Conservation (phyloP, 352 stramenopile genomes). For the Phytophthora agathidicida region DNA sequence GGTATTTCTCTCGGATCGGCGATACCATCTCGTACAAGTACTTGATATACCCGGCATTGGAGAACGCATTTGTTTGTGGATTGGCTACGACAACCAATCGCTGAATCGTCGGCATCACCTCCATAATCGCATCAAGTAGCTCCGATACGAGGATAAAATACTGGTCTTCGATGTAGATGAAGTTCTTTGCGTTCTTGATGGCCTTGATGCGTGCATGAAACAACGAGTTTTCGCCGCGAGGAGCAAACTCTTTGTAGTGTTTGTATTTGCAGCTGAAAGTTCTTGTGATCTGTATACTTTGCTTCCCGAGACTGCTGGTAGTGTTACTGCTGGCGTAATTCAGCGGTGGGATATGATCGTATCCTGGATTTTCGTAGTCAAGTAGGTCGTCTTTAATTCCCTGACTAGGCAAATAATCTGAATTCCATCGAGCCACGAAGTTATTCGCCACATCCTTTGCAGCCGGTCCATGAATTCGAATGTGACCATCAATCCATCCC, state of each 20-base stretch:
- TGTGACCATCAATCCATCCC: slow-evolving; percentile 62
- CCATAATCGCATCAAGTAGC: slow-evolving; percentile 34
- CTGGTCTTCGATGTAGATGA: slow-evolving; percentile 33
- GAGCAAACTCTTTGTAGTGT: slow-evolving; percentile 27
- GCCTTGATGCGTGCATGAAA: slow-evolving; percentile 29
- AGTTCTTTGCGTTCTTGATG: slow-evolving; percentile 34
- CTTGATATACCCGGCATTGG: slow-evolving; percentile 45
- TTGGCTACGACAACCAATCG: slow-evolving; percentile 53
- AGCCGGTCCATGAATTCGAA: slow-evolving; percentile 53
- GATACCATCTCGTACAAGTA: slow-evolving; percentile 61
- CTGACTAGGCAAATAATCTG: slow-evolving; percentile 28
- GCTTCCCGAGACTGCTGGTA: slow-evolving; percentile 21
- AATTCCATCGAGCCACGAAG: slow-evolving; percentile 66
- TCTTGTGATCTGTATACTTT: slow-evolving; percentile 29
- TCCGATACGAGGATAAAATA: slow-evolving; percentile 30
- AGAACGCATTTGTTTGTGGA: slow-evolving; percentile 30
- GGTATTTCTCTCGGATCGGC: slow-evolving; percentile 44
- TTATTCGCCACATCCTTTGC: slow-evolving; percentile 58
- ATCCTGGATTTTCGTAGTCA: slow-evolving; percentile 48
- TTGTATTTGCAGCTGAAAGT: slow-evolving; percentile 32
- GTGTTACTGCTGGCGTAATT: slow-evolving; percentile 46
- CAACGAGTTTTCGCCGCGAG: slow-evolving; percentile 22
- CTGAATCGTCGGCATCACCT: slow-evolving; percentile 52
- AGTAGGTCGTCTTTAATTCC: slow-evolving; percentile 37
- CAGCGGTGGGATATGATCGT: slow-evolving; percentile 34